Conservation (phyloP, 2,329 filamentous ascomycete species). For the Trichoderma aggressivum region DNA sequence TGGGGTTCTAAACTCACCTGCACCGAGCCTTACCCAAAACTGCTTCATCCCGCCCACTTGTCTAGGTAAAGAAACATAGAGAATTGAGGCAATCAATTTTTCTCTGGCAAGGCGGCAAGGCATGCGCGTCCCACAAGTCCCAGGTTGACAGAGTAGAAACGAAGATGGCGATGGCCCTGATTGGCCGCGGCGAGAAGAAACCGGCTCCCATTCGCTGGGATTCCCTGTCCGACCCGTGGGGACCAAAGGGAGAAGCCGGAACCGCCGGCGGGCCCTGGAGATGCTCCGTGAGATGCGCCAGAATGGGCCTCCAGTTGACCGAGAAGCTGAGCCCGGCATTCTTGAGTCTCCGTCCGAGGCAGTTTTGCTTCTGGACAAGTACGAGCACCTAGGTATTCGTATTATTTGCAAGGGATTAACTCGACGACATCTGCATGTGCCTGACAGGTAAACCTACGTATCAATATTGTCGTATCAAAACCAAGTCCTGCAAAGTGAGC, state of each 20-base stretch:
- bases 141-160: background rate
- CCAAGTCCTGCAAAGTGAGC: background rate
- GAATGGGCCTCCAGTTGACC: background rate
- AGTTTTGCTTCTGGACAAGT: too few relatives aligned
- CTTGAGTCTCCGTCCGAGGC: background rate
- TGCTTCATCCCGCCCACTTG: background rate
- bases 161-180: background rate
- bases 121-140: conserved; percentile 17
- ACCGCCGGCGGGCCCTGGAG: conserved; percentile 16
- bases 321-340: background rate
- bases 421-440: background rate
- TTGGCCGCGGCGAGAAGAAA: conserved; percentile 33
- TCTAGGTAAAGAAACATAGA: background rate
- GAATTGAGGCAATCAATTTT: too few relatives aligned
- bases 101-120: conserved; percentile 18
- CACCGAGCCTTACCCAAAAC: background rate
- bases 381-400: too few relatives aligned
- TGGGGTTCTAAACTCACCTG: background rate
- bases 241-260: conserved; percentile 32
- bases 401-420: background rate
- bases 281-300: background rate
- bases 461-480: background rate
- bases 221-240: conserved; percentile 24
- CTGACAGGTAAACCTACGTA: background rate
- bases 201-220: conserved; percentile 27